Evolutionary conservation across 2,329 filamentous ascomycete genomes (phyloP).

Genomic region (Plectosphaerella cucumerina): DNA sequence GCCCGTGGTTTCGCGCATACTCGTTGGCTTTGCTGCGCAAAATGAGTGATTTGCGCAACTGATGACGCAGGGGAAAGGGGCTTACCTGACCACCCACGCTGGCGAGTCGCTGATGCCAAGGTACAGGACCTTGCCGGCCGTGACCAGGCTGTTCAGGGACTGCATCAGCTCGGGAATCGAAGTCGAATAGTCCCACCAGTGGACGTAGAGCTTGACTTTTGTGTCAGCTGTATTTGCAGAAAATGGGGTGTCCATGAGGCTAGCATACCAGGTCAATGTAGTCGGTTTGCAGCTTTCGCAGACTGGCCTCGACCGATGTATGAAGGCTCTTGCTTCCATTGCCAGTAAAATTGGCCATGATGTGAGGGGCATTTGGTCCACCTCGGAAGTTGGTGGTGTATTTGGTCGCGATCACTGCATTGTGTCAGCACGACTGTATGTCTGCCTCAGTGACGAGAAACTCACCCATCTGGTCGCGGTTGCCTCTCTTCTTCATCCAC

Average conservation of each 20-base stretch:
- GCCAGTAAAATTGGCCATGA: conserved; percentile 50
- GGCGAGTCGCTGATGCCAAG: conserved; percentile 66
- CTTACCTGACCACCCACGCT: conserved; percentile 59
- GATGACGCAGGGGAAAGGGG: neutral
- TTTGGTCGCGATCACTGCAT: conserved; percentile 63
- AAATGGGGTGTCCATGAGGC: conserved; percentile 24
- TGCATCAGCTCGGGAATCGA: conserved; percentile 66
- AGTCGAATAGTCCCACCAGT: conserved; percentile 67
- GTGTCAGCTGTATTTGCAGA: neutral
- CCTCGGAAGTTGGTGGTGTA: conserved; percentile 54
- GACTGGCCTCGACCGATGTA: conserved; percentile 48
- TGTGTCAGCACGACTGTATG: neutral
- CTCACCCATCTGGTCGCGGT: conserved; percentile 60
- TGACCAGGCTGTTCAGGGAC: conserved; percentile 56
- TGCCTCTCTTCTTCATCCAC: conserved; percentile 63
- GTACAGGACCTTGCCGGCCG: conserved; percentile 58
- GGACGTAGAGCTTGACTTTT: conserved; percentile 46
- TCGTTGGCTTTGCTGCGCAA: conserved; percentile 53
- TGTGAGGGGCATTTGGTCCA: conserved; percentile 31
- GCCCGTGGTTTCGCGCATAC: conserved; percentile 66
- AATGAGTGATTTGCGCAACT: neutral
- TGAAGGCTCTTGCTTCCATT: conserved; percentile 60
- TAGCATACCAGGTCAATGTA: conserved; percentile 56
- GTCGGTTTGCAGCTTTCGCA: conserved; percentile 59
- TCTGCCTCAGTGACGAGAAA: conserved; percentile 5